These are phyloP conservation scores for Dovyalis caffra DNA, from an alignment of 345 rosid species.

Conservation along the genomic window DNA sequence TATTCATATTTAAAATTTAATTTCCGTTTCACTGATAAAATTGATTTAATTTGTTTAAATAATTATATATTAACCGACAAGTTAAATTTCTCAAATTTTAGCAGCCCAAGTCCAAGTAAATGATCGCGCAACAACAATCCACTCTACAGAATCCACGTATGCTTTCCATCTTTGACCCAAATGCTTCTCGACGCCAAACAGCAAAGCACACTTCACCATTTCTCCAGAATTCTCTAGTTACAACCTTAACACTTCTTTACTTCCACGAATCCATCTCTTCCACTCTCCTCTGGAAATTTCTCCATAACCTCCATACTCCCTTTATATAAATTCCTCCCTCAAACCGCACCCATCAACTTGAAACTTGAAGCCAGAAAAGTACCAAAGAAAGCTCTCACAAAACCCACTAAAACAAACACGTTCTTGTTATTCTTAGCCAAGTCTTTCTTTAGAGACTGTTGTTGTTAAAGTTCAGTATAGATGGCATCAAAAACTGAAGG, in stretches of 20 bases:
- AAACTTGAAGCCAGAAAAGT: not conserved
- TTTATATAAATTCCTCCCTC: not conserved
- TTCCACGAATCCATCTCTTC: not conserved
- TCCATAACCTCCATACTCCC: not conserved
- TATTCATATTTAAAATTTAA: too few relatives aligned
- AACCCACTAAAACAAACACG: not conserved
- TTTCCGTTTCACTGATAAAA: too few relatives aligned
- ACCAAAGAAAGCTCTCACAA: not conserved
- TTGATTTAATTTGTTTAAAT: too few relatives aligned
- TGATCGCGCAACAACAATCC: too few relatives aligned
- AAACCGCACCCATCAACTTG: not conserved
- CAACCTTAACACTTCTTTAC: not conserved
- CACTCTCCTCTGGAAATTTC: not conserved
- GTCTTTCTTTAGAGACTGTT: not conserved
- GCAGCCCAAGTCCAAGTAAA: too few relatives aligned
- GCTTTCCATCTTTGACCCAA: too few relatives aligned
- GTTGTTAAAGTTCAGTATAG: too few relatives aligned
- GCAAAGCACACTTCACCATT: not conserved
- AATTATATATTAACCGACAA: too few relatives aligned
- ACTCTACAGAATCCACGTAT: too few relatives aligned
- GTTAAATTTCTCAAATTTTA: too few relatives aligned
- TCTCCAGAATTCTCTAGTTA: conserved; percentile 4
- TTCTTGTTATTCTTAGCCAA: not conserved
- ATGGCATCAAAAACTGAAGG: conserved; percentile 22
- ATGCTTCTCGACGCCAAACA: too few relatives aligned